Base-by-base conservation (phyloP, 768 basidiomycete species). In the Tylopilus sp. region DNA sequence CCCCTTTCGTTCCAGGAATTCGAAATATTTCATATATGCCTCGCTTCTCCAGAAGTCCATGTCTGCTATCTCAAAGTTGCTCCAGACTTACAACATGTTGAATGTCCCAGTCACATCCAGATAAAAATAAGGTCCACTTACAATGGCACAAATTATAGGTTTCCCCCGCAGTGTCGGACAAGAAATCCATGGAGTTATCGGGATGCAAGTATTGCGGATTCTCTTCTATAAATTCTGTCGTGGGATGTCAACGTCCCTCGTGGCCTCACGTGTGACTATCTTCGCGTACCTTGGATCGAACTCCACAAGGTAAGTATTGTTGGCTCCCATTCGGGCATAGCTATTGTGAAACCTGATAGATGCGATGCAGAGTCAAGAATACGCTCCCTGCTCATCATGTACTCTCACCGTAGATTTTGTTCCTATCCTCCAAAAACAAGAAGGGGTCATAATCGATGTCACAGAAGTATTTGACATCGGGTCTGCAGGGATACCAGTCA, bases 1-100 rank as follows among this genome's bases (percentile, higher is more conserved):
- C 48, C 93, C 93, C 39, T 76, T 75, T 48, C 77, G 63, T 48
- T 95, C 93, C 18, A 95, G 75, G 66, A 80, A 81, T 40, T 92
- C 85, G 58, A 95, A 95, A 74, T 82, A 95, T 57, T 86, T 81
- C 51, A 72, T 74, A 65, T 97, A 97, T 3, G 85, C 83, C 53
- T 93, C 85, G 13, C 84, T 71, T 58, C 92, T 77, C 90, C 90
- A 94, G 53, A 95, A 80, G 53, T 89, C 83, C 53, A 95, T 77
- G 61, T 84, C 79, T 6, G 78, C 93, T 52, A 97, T 95, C 67
- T 95, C 93, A 60, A 95, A 95, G 69, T 94, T 97, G 58, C 85
- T 89, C 91, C 91, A 94, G 74, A 91, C 89, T 91, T 48, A 4
- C 20, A 23, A 18, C 18, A 20, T 38, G 33, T 11, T 61, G n/a